Evolutionary conservation across 306 rosid genomes (phyloP), one percentile per base, ranked within the genome.

Genomic region (Medicago ruthenica): DNA sequence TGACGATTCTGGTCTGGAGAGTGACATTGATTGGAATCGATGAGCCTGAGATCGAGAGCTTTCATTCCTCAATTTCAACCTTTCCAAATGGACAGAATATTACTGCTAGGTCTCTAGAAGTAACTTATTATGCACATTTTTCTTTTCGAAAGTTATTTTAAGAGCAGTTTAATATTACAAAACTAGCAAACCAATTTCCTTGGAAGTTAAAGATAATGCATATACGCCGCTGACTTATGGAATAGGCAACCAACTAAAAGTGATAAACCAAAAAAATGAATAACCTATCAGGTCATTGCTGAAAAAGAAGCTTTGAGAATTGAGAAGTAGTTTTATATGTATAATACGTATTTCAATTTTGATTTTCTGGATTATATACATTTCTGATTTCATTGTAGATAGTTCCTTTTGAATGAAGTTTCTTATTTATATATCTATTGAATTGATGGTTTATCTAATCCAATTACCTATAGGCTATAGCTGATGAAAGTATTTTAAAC

Each of bases 21-120:
- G 27, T 24, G 93, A 86, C 47, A 77, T 82, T 75, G 97, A 94
- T 79, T 94, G 97, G 98, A 90, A 87, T 79, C 9, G 98, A 94
- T 40, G 98, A 94, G 80, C 84, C 73, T 22, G 97, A 94, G 81
- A 90, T 89, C 84, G 89, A 86, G 27, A 82, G 85, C 77, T 81
- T 86, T 31, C 76, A 87, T 13, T 79, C 91, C 34, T 76, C 96
- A 9, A 45, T 73, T 84, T 81, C 86, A 82, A 48, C 85, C 27
- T 79, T 78, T 74, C 86, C 89, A 50, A 75, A 79, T 78, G 87
- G 89, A 59, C 86, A 75, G 31, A 76, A 86, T 27, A 18, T 68
- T 68, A 48, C 69, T 31, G 87, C 27, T 24, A 2, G 83, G 60
- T 73, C 83, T 77, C 84, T 77, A 54, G 92, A 82, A 87, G 96